These are phyloP conservation scores for Boletus vermiculosoides DNA, from an alignment of 768 basidiomycete genomes.

Conservation along the genomic window DNA sequence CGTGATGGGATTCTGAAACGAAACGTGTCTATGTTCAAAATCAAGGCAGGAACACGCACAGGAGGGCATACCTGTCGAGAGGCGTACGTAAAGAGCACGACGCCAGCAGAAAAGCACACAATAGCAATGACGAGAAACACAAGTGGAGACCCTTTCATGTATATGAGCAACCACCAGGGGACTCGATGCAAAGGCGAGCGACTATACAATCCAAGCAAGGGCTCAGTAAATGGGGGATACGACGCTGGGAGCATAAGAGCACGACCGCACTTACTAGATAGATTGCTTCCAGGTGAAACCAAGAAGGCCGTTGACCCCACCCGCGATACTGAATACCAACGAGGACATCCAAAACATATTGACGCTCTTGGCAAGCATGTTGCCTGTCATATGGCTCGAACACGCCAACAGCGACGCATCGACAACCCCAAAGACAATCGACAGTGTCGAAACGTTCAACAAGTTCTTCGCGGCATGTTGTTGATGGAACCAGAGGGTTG, in stretches of 20 bases:
- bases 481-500: slow-evolving; percentile 52
- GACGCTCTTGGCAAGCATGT: slow-evolving; percentile 37
- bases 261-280: slow-evolving; percentile 41
- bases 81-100: slow-evolving; percentile 74
- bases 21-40: background rate
- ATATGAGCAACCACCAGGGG: slow-evolving; percentile 61
- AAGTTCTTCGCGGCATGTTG: slow-evolving; percentile 47
- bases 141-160: slow-evolving; percentile 82
- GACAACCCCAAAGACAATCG: slow-evolving; percentile 53
- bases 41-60: background rate
- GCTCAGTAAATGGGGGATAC: background rate
- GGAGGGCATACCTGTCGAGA: slow-evolving; percentile 53
- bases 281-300: slow-evolving; percentile 56
- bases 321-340: slow-evolving; percentile 50
- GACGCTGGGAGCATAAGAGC: background rate
- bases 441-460: slow-evolving; percentile 51
- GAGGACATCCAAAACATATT: slow-evolving; percentile 56
- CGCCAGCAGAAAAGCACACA: slow-evolving; percentile 74
- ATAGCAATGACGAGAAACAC: slow-evolving; percentile 82
- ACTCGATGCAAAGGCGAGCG: slow-evolving; percentile 53
- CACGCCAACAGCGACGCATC: slow-evolving; percentile 48
- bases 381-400: slow-evolving; percentile 35
- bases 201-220: slow-evolving; percentile 12
- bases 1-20: slow-evolving; percentile 50
- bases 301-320: slow-evolving; percentile 50